Conservation (phyloP, 768 basidiomycete genomes). For the Suillus occidentalis region DNA sequence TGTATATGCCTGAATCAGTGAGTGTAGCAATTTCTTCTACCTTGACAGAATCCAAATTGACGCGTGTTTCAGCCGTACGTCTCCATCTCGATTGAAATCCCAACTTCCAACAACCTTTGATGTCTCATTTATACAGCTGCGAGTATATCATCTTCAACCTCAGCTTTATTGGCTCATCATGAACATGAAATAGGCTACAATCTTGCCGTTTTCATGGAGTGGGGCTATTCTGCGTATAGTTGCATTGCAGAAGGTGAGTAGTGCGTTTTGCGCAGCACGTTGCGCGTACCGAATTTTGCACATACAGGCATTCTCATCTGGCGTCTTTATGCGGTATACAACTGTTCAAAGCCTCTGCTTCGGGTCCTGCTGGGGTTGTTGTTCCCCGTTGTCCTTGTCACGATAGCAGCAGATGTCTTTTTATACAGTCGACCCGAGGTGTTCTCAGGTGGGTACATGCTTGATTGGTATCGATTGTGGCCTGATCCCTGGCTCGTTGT, state of each 20-base stretch:
- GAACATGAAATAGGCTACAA: neutral
- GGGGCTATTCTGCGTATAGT: neutral
- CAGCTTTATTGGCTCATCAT: neutral
- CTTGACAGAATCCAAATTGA: neutral
- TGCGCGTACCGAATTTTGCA: neutral
- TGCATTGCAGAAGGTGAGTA: neutral
- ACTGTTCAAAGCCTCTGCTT: neutral
- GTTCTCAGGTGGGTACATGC: neutral
- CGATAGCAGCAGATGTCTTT: neutral
- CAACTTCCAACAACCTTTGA: neutral
- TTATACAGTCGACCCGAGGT: neutral
- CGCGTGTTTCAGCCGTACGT: constrained; percentile 1
- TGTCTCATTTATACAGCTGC: neutral
- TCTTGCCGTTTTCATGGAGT: neutral
- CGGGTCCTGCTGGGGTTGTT: neutral
- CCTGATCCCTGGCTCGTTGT: neutral
- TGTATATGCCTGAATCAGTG: neutral
- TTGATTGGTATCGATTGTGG: neutral
- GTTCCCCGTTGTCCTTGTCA: neutral
- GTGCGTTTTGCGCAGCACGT: neutral
- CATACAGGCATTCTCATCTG: neutral
- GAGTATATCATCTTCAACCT: neutral
- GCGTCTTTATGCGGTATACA: neutral
- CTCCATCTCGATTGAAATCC: neutral
- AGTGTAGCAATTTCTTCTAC: neutral